These are phyloP conservation scores for Puccinellia tenuiflora DNA, from an alignment of 176 grass and related monocot species.

Conservation along the genomic window DNA sequence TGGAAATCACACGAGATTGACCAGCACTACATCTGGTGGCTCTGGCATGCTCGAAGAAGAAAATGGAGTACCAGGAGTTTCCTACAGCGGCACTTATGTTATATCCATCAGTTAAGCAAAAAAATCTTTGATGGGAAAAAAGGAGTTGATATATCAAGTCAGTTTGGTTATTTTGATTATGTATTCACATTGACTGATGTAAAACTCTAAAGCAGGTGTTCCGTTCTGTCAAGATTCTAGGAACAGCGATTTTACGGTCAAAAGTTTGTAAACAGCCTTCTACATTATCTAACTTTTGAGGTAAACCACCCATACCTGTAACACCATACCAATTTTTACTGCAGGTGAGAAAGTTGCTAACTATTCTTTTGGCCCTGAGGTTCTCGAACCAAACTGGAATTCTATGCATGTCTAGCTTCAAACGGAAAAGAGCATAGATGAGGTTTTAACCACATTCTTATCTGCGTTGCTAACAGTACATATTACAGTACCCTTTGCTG, in stretches of 20 bases:
- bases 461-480: neutral
- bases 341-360: neutral
- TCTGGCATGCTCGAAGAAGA: too few relatives aligned
- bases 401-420: conserved; percentile 71
- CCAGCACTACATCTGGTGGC: too few relatives aligned
- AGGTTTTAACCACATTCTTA: conserved; percentile 45
- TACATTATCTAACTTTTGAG: conserved; percentile 98
- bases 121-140: too few relatives aligned
- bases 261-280: conserved; percentile 97
- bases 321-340: conserved; percentile 23
- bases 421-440: conserved; percentile 92
- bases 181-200: conserved; percentile 8
- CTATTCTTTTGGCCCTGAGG: too few relatives aligned
- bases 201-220: conserved; percentile 56
- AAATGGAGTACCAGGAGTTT: too few relatives aligned
- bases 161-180: conserved; percentile 7
- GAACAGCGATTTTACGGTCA: conserved; percentile 70
- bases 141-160: too few relatives aligned
- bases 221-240: conserved; percentile 63
- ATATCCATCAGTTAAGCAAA: too few relatives aligned
- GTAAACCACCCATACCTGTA: conserved; percentile 38
- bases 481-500: conserved; percentile 9
- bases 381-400: conserved; percentile 99
- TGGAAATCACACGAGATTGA: too few relatives aligned
- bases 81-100: too few relatives aligned